Percentiles rank a stretch among this genome's conserved stretches.
Evolutionary conservation across 2,329 filamentous ascomycete species (phyloP).

Genomic region (Ophiocordyceps camponoti-saundersi): DNA sequence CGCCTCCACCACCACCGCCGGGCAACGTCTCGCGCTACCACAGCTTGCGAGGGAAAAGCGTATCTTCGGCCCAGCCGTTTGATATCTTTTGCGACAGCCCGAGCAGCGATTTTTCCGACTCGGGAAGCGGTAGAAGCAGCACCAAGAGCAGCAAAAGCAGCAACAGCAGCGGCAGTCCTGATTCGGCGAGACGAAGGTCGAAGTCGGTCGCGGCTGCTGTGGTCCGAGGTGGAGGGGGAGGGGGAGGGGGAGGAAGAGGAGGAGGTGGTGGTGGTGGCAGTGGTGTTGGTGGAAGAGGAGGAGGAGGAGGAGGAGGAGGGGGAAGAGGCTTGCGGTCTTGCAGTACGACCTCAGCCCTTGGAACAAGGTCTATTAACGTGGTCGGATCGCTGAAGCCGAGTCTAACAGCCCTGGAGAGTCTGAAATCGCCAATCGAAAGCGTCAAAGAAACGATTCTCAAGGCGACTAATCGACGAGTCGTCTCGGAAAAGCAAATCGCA

Average conservation of each 20-base stretch:
- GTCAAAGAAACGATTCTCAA: neutral
- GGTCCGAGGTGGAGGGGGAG: no score
- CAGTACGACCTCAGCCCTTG: conserved; percentile 9
- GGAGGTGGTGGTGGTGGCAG: neutral
- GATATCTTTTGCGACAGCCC: conserved; percentile 11
- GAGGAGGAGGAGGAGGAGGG: neutral
- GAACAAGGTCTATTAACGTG: conserved; percentile 12
- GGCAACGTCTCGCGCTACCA: conserved; percentile 13
- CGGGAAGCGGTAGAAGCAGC: neutral
- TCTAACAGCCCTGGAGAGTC: conserved; percentile 1
- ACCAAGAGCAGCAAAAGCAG: conserved; percentile 1
- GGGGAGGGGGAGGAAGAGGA: neutral
- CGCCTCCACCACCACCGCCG: neutral
- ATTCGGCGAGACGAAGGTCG: conserved; percentile 7
- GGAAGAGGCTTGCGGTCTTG: neutral
- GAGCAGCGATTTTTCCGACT: neutral
- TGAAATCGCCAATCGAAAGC: conserved; percentile 1
- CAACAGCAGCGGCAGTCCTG: neutral
- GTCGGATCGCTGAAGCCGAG: conserved; percentile 5
- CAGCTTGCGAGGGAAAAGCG: conserved; percentile 16
- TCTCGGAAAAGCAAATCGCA: neutral
- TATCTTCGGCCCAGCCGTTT: conserved; percentile 13
- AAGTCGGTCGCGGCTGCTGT: conserved; percentile 8
- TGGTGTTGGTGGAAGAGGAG: neutral
- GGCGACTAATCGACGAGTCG: neutral